A percentile compares a stretch with the other conserved stretches of the same genome.
Evolutionary conservation across 495 filamentous ascomycete genomes (phyloP).

Genomic region (Aspergillus heteromorphus): DNA sequence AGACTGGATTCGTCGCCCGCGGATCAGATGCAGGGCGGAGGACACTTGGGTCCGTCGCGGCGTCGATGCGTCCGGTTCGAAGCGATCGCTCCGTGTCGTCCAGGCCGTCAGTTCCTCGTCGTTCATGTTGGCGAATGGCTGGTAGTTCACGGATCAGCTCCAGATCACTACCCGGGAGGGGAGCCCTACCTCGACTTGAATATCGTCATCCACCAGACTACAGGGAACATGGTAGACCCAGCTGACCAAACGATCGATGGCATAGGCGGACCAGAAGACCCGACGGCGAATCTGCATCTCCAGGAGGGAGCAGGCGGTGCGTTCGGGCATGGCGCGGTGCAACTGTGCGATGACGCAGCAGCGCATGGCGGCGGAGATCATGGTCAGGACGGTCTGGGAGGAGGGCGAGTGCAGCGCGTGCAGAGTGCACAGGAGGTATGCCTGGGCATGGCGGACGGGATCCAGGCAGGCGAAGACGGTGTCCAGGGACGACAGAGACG

Average conservation of each 20-base stretch:
- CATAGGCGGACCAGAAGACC: constrained; percentile 22
- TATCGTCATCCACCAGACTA: constrained; percentile 17
- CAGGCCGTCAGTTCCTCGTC: constrained; percentile 11
- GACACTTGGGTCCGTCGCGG: constrained; percentile 18
- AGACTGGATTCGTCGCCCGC: constrained; percentile 19
- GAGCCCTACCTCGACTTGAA: constrained; percentile 13
- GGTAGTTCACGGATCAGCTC: not conserved
- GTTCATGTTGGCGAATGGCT: constrained; percentile 20
- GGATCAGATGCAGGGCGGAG: constrained; percentile 17
- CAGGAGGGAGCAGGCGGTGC: constrained; percentile 1
- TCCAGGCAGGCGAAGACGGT: constrained; percentile 13
- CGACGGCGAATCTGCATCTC: constrained; percentile 19
- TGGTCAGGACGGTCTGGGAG: constrained; percentile 18
- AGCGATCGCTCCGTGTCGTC: not conserved
- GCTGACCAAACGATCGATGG: constrained; percentile 19
- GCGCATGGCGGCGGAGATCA: constrained; percentile 19
- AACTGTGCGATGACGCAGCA: constrained; percentile 17
- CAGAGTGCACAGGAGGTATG: constrained; percentile 19
- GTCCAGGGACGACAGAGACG: constrained; percentile 10
- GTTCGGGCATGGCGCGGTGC: constrained; percentile 9
- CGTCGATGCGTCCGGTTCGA: not conserved
- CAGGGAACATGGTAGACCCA: constrained; percentile 21
- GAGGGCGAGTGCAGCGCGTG: constrained; percentile 23
- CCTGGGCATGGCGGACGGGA: constrained; percentile 18
- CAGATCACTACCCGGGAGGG: not conserved